Conservation (phyloP, 768 basidiomycete species). For the Phaeotremella fagi region DNA sequence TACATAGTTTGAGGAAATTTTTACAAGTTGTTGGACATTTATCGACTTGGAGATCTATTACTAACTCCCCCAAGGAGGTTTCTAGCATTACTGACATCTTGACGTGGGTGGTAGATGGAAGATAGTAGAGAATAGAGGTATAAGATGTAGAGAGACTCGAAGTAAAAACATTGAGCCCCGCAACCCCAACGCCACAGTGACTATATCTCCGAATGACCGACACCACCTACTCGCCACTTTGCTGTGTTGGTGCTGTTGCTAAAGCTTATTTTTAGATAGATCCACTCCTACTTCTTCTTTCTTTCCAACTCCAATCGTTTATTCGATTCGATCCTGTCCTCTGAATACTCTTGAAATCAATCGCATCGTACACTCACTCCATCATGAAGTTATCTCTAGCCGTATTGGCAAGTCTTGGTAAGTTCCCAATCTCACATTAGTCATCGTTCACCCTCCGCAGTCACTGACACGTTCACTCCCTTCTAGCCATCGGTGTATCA, state of each 20-base stretch:
- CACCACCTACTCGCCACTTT: too few species aligned
- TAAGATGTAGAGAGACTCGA: too few species aligned
- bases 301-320: too few species aligned
- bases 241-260: too few species aligned
- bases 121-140: too few species aligned
- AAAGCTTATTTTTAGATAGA: too few species aligned
- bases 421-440: conserved; percentile 10
- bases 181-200: not conserved
- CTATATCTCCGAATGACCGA: too few species aligned
- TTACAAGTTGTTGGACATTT: conserved; percentile 83
- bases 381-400: conserved; percentile 27
- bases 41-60: conserved; percentile 91
- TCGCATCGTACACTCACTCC: too few species aligned
- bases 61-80: conserved; percentile 93
- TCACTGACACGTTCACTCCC: not conserved
- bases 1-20: conserved; percentile 97
- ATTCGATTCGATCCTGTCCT: too few species aligned
- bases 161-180: conserved; percentile 1
- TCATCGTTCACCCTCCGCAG: not conserved
- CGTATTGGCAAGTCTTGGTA: conserved; percentile 25
- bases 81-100: conserved; percentile 92
- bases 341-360: too few species aligned
- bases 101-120: too few species aligned
- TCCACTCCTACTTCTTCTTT: too few species aligned
- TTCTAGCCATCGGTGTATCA: conserved; percentile 10